phyloP scores from a whole-genome alignment of 345 rosid genomes.

The Mangifera indica region DNA sequence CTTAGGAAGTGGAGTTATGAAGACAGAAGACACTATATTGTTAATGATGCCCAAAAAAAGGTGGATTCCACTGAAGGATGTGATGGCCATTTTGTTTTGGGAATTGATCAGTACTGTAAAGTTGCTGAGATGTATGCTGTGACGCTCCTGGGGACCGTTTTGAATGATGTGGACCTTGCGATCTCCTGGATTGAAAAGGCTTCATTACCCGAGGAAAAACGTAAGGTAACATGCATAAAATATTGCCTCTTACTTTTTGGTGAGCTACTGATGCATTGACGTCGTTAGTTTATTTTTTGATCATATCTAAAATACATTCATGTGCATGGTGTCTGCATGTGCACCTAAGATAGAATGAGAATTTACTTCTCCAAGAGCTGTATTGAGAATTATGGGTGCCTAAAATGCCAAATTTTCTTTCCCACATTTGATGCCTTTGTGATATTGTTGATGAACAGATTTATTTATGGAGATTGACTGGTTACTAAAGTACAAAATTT shows the following conservation, averaged over 20 bases:
- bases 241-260: neutral
- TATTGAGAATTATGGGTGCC: no score
- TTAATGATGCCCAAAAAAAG: constrained; percentile 31
- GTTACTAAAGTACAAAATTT: no score
- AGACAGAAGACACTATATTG: constrained; percentile 44
- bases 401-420: neutral
- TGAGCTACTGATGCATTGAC: neutral
- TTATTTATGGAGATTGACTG: neutral
- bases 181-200: constrained; percentile 84
- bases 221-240: constrained; percentile 48
- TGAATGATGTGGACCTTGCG: constrained; percentile 54
- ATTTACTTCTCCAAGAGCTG: no score
- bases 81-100: constrained; percentile 38
- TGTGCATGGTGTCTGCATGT: no score
- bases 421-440: neutral
- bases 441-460: neutral
- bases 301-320: no score
- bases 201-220: constrained; percentile 67
- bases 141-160: constrained; percentile 54
- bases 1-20: constrained; percentile 61
- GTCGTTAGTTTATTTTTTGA: no score
- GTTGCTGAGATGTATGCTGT: constrained; percentile 66
- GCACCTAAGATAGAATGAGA: no score
- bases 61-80: constrained; percentile 27
- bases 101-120: constrained; percentile 50